phyloP scores from a whole-genome alignment of 805 yeast genomes.

The Candida schatavii region DNA sequence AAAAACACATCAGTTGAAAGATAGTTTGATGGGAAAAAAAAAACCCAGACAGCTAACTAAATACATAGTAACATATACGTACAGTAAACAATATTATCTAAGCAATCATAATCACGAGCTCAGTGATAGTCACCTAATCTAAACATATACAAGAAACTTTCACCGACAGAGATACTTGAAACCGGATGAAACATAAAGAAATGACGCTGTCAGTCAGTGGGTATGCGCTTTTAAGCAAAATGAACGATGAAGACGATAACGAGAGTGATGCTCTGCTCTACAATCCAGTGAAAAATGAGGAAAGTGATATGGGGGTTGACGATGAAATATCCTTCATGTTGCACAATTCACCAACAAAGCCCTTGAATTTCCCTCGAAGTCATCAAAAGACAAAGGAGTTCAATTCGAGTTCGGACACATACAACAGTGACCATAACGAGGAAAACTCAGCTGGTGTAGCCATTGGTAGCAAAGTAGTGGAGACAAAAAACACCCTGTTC shows the following conservation, averaged over 20 bases:
- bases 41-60: not conserved
- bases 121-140: too few relatives aligned
- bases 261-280: not conserved
- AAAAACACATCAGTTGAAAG: not conserved
- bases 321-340: constrained; percentile 6
- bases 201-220: constrained; percentile 1
- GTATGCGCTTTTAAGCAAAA: not conserved
- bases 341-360: constrained; percentile 29
- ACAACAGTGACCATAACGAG: constrained; percentile 26
- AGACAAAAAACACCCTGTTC: constrained; percentile 10
- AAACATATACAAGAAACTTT: too few relatives aligned
- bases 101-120: too few relatives aligned
- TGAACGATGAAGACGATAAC: not conserved
- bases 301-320: not conserved
- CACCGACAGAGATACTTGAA: too few relatives aligned
- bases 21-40: not conserved
- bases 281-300: not conserved
- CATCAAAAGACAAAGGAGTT: constrained; percentile 22
- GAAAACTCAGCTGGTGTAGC: not conserved
- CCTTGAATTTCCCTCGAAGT: constrained; percentile 25
- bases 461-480: too few relatives aligned
- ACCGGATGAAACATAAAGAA: not conserved
- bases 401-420: constrained; percentile 42
- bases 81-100: too few relatives aligned
- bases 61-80: not conserved